phyloP scores from a whole-genome alignment of 768 basidiomycete species.

The Naganishia vishniacii region DNA sequence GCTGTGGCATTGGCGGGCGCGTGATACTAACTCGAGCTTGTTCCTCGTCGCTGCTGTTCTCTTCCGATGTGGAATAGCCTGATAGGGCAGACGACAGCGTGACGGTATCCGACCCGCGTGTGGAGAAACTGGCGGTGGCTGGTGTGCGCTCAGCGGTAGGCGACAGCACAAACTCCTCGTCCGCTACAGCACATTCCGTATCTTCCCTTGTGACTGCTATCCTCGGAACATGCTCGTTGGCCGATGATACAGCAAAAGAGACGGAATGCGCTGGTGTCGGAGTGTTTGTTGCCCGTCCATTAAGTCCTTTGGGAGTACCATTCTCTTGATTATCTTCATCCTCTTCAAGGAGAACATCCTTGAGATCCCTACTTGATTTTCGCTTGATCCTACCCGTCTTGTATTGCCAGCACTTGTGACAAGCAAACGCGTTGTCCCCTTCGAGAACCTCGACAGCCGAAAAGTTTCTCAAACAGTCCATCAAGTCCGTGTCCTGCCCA shows the following conservation, averaged over 20 bases:
- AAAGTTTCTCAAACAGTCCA: slow-evolving; percentile 76
- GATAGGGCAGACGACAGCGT: slow-evolving; percentile 16
- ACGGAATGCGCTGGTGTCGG: not conserved
- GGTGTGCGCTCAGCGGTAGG: not conserved
- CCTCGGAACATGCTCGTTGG: not conserved
- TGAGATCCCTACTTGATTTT: slow-evolving; percentile 5
- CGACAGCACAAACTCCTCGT: not conserved
- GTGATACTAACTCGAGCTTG: slow-evolving; percentile 14
- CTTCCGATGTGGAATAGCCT: slow-evolving; percentile 26
- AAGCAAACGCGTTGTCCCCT: slow-evolving; percentile 91
- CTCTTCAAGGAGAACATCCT: slow-evolving; percentile 20
- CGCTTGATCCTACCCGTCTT: slow-evolving; percentile 49
- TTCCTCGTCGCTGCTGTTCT: slow-evolving; percentile 20
- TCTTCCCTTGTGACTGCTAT: slow-evolving; percentile 18
- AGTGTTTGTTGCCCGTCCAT: not conserved
- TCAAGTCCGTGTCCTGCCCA: slow-evolving; percentile 45
- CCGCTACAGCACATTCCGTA: not conserved
- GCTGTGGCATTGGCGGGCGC: slow-evolving; percentile 33
- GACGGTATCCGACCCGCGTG: slow-evolving; percentile 4
- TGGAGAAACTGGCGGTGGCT: not conserved
- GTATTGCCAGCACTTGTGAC: slow-evolving; percentile 89
- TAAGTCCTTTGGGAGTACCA: not conserved
- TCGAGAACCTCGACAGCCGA: slow-evolving; percentile 89
- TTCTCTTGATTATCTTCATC: slow-evolving; percentile 28
- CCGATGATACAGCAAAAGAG: not conserved